Base-by-base conservation (phyloP, 2,329 filamentous ascomycete genomes). In the Talaromyces sp. region DNA sequence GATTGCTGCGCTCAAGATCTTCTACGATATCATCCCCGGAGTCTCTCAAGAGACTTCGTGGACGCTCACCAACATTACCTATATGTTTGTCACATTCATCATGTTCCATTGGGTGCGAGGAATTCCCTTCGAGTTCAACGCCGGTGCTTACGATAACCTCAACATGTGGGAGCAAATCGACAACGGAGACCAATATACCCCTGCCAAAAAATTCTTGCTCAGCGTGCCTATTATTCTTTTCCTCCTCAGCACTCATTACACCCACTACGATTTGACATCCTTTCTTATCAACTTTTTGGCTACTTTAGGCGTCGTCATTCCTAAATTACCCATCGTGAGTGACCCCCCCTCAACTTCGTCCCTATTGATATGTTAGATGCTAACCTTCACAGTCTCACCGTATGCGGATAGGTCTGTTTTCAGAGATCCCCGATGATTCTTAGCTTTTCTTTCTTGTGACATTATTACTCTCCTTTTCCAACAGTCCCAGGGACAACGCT, bases 141-240 rank as follows among this genome's bases (percentile, higher is more conserved):
- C 91, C 62, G 95, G 95, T 64, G 95, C 95, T 70, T 99, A 98
- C 78, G 95, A 99, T 83, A 98, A 99, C 78, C 84, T 99, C 73
- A 99, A 98, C 81, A 98, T 99, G 95, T 99, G 95, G 95, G 95
- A 99, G 82, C 95, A 99, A 81, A 99, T 99, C 76, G 95, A 99
- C 82, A 96, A 98, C 72, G 95, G 95, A 54, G 95, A 95, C 70
- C 95, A 99, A 77, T 99, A 98, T 81, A 99, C 95, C 0, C 95
- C 95, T 3, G 91, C 95, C 68, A 99, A 99, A 84, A 99, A 99
- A 79, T 99, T 99, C 73, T 83, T 99, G 64, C 87, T 98, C 70
- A 92, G 89, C 72, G 93, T 98, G 37, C 95, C 95, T 42, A 96
- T 99, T 71, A 85, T 93, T 67, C 84, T 99, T 67, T 99, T 99